A percentile compares a stretch with the other conserved stretches of the same genome.
Conservation (phyloP, 805 yeast species). For the Priceomyces carsonii region DNA sequence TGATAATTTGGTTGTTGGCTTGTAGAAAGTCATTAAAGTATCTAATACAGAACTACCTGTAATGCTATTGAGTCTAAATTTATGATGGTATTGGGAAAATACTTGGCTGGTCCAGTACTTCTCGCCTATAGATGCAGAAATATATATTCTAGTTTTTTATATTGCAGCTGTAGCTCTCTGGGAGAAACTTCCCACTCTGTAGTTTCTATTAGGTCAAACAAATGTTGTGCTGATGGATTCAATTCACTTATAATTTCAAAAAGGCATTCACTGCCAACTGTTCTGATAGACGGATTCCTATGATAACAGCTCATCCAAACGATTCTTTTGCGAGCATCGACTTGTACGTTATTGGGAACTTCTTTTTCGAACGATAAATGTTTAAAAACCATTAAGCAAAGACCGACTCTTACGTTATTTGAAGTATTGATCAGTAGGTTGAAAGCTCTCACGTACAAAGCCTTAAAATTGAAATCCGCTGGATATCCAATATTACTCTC, state of each 20-base stretch:
- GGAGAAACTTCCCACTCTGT: conserved; percentile 17
- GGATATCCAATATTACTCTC: conserved; percentile 41
- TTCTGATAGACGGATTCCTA: conserved; percentile 30
- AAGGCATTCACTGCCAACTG: conserved; percentile 42
- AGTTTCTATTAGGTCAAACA: conserved; percentile 8
- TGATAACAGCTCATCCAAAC: conserved; percentile 33
- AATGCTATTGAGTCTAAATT: too few species aligned
- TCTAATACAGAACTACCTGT: too few species aligned
- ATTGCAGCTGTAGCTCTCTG: conserved; percentile 6
- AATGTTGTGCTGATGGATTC: background rate
- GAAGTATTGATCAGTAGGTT: conserved; percentile 57
- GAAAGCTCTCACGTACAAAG: conserved; percentile 49
- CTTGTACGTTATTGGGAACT: conserved; percentile 8
- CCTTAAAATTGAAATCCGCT: conserved; percentile 21
- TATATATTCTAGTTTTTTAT: conserved; percentile 7
- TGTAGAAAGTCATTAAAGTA: too few species aligned
- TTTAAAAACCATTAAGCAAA: conserved; percentile 47
- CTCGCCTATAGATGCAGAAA: conserved; percentile 9
- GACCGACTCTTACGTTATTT: conserved; percentile 34
- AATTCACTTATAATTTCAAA: conserved; percentile 35
- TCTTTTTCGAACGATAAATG: conserved; percentile 23
- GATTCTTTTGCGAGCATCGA: conserved; percentile 16
- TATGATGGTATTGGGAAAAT: background rate
- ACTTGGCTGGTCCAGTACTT: background rate
- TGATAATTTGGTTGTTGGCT: conserved; percentile 24